Evolutionary conservation across 208 protist genomes (phyloP).

Genomic region (Porcisia hertigi): DNA sequence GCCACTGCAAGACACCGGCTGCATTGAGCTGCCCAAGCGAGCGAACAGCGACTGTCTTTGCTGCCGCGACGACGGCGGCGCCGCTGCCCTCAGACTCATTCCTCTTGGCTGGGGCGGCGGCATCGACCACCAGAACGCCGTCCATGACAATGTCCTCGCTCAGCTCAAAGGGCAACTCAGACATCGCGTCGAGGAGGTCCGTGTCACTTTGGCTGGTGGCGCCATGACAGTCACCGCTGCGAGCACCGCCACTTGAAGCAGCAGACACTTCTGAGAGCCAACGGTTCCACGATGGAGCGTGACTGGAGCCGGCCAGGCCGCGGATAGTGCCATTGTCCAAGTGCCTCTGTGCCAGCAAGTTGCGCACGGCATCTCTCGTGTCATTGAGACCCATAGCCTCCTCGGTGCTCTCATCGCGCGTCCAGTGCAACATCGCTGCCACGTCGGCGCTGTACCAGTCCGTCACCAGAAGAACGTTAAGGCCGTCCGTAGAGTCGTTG

Average conservation of each 20-base stretch:
- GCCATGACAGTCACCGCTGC: neutral
- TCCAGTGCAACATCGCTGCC: slow-evolving; percentile 7
- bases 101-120: neutral
- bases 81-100: neutral
- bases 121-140: slow-evolving; percentile 11
- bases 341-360: neutral
- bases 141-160: slow-evolving; percentile 25
- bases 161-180: slow-evolving; percentile 11
- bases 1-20: slow-evolving; percentile 27
- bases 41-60: slow-evolving; percentile 1
- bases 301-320: slow-evolving; percentile 39
- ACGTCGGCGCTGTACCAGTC: slow-evolving; percentile 49
- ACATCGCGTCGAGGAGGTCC: slow-evolving; percentile 12
- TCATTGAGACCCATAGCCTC: neutral
- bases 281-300: slow-evolving; percentile 52
- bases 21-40: slow-evolving; percentile 25
- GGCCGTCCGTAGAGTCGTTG: slow-evolving; percentile 6
- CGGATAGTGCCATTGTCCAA: neutral
- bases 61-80: neutral
- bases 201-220: slow-evolving; percentile 15
- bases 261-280: slow-evolving; percentile 27
- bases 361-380: neutral
- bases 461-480: slow-evolving; percentile 50
- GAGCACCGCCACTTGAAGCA: neutral
- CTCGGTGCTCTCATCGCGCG: neutral